Percentiles rank a stretch among this genome's conserved stretches.
phyloP scores from a whole-genome alignment of 78 protist genomes.

The Pigoraptor vietnamica region DNA sequence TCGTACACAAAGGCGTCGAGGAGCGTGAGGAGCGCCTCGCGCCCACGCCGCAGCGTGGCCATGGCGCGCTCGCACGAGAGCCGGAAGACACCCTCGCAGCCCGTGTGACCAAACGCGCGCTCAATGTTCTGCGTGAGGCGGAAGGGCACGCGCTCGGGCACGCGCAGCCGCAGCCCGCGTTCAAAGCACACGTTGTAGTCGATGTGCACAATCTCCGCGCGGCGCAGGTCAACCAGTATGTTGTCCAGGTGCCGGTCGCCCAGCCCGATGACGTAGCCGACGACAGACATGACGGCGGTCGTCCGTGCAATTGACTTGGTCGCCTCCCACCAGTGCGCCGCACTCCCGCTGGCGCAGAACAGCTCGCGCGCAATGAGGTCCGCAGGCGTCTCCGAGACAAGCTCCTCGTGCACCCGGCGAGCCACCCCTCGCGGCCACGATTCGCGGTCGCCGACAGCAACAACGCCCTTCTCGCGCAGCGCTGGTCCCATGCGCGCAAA shows the following conservation, averaged over 20 bases:
- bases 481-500: neutral
- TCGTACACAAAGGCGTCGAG: constrained; percentile 98
- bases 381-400: constrained; percentile 13
- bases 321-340: neutral
- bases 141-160: constrained; percentile 98
- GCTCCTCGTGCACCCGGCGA: neutral
- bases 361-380: constrained; percentile 9
- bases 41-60: constrained; percentile 75
- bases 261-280: constrained; percentile 87
- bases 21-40: constrained; percentile 94
- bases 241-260: constrained; percentile 92
- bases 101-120: constrained; percentile 38
- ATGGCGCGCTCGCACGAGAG: constrained; percentile 85
- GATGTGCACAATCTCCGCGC: constrained; percentile 92
- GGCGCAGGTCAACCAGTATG: constrained; percentile 66
- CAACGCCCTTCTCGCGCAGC: neutral
- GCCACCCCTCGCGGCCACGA: constrained; percentile 16
- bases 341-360: neutral
- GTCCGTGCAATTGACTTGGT: neutral
- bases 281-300: constrained; percentile 35
- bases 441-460: neutral
- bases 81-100: constrained; percentile 91
- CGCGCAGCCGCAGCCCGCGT: constrained; percentile 80
- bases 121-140: constrained; percentile 92
- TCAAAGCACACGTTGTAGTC: constrained; percentile 99